Evolutionary conservation across 2,329 filamentous ascomycete genomes (phyloP), one percentile per base, ranked within the genome.

Genomic region (Volutella citrinella): DNA sequence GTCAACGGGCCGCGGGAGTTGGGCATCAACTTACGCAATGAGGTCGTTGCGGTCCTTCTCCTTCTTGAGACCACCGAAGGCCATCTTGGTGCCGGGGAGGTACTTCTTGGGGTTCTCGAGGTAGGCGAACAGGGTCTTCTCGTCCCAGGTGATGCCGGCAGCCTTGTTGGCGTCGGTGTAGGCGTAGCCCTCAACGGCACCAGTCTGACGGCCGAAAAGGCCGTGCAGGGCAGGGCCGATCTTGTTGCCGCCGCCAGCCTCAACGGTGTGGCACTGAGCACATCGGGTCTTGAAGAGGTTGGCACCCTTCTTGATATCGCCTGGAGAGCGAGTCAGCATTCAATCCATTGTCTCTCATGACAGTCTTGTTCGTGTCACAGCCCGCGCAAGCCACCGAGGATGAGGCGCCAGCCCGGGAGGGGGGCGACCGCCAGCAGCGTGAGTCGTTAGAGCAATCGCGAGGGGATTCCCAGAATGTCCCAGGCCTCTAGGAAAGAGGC

Each of bases 61-160:
- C 87, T 98, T 98, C 90, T 98, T 98, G 64, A 98, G 81, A 69
- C 93, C 93, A 74, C 93, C 93, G 66, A 97, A 98, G 60, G 93
- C 93, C 93, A 98, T 98, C 88, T 97, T 98, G 76, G 93, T 98
- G 57, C 93, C 93, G 56, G 93, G 93, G 52, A 98, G 96, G 82
- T 90, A 98, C 81, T 97, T 97, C 85, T 98, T 98, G 74, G 93
- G 93, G 85, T 97, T 97, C 82, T 98, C 93, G 61, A 98, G 90
- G 83, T 98, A 98, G 54, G 83, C 79, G 73, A 95, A 97, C 58
- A 98, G 80, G 69, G 87, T 85, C 50, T 81, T 68, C 64, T 95
- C 82, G 55, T 88, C 72, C 93, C 93, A 98, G 58, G 71, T 77
- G 57, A 98, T 81, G 60, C 84, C 90, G 78, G 95, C 95, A 63